A percentile compares a stretch with the other conserved stretches of the same genome.
phyloP scores from a whole-genome alignment of 495 filamentous ascomycete genomes.

The Letharia columbiana region DNA sequence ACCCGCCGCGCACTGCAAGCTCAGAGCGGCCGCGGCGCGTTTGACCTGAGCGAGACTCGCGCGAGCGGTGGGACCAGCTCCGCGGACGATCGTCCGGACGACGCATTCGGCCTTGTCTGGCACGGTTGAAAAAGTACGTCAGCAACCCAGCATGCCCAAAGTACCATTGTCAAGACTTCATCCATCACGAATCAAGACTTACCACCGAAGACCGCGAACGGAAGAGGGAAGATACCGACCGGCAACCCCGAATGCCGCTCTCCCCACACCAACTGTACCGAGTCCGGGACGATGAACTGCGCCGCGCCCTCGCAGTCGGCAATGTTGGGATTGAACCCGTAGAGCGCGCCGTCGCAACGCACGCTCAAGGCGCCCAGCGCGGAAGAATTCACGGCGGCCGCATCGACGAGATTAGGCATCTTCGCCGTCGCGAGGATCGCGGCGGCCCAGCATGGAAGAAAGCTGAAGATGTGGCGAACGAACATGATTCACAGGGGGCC shows the following conservation, averaged over 20 bases:
- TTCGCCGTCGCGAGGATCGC: neutral
- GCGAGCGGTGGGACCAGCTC: neutral
- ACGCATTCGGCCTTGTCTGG: neutral
- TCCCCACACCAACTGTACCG: neutral
- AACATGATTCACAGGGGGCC: neutral
- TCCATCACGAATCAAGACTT: neutral
- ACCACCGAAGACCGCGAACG: neutral
- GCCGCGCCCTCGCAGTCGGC: neutral
- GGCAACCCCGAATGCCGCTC: neutral
- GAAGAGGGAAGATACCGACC: neutral
- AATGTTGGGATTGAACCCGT: neutral
- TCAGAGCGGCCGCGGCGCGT: neutral
- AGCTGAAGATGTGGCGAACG: neutral
- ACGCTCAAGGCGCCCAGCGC: neutral
- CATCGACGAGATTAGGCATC: neutral
- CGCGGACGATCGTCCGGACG: neutral
- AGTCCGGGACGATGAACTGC: neutral
- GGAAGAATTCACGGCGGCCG: neutral
- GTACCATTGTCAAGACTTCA: too few species aligned
- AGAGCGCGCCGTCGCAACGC: neutral
- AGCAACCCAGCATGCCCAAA: neutral
- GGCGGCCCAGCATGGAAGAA: neutral
- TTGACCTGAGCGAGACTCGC: neutral
- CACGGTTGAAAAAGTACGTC: neutral
- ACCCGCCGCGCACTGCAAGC: neutral